These are phyloP conservation scores for Irpex sp. DNA, from an alignment of 1,284 basidiomycete species.

Conservation along the genomic window DNA sequence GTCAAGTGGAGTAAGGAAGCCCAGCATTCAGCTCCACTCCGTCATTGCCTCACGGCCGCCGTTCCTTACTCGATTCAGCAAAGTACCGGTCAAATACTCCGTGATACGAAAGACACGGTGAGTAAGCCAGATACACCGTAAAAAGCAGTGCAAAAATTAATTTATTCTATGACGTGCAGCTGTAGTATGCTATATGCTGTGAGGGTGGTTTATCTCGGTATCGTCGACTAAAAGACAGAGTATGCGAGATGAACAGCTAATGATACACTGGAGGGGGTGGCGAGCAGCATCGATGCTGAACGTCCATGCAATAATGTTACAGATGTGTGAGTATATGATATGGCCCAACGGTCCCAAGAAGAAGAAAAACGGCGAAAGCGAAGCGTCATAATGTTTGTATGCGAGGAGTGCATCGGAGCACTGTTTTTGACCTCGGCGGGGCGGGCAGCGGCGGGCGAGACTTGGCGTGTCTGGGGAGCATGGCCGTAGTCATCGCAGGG, in stretches of 20 bases:
- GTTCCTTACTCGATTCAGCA: background rate
- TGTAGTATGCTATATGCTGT: background rate
- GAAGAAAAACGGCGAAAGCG: background rate
- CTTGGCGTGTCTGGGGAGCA: background rate
- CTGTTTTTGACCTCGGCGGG: background rate
- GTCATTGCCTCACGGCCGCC: background rate
- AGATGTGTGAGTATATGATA: background rate
- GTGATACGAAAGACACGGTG: background rate
- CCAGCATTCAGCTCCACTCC: background rate
- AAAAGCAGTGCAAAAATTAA: background rate
- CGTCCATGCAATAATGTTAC: background rate
- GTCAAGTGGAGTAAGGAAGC: too few species aligned
- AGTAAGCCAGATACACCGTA: background rate
- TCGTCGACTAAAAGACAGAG: constrained; percentile 1
- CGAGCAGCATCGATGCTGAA: background rate
- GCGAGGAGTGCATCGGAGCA: too few species aligned
- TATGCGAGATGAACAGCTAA: constrained; percentile 1
- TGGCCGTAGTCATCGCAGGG: background rate
- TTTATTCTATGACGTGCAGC: background rate
- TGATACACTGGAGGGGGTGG: background rate
- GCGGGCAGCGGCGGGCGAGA: background rate
- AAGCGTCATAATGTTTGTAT: background rate
- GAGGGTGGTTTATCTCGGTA: background rate
- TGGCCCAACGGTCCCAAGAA: constrained; percentile 3
- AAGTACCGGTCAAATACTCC: too few species aligned